Base-by-base conservation (phyloP, 371 early-diverging fungal genomes). In the Circinella minor region DNA sequence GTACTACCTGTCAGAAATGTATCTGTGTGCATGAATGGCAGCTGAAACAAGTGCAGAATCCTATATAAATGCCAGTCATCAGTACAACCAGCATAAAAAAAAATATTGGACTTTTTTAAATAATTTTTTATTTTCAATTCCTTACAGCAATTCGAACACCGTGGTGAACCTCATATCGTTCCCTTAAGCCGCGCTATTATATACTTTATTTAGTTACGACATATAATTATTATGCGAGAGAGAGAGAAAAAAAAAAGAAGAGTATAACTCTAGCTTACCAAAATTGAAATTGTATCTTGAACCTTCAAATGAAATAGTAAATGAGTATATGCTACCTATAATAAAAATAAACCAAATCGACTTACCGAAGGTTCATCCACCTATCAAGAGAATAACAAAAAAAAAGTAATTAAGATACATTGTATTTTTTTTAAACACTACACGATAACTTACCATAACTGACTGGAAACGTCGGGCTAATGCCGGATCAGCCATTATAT, bases 401-500 rank as follows among this genome's bases (percentile, higher is more conserved):
- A 54, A 4, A 34, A n/a, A 1, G 20, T 65, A 36, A 13, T 51
- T 48, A 61, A 6, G 43, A 11, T 11, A 6, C 3, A 37, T 48
- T 36, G 27, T 63, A 39, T 15, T 10, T 37, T 82, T 79, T 37
- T 4, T 34, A 27, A 36, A 14, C 27, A 3, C 17, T n/a, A 4
- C 51, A 51, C 1, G 51, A 69, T 81, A 81, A 49, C 68, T 67
- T 37, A 95, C 89, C 88, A 89, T 86, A 3, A 96, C 90, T 34
- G 90, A 84, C 65, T 94, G 93, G 83, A 96, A 96, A 65, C 96
- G 88, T 74, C 96, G 84, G 5, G 92, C 94, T 75, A 96, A 83
- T 9, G 96, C 96, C 13, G 93, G 89, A 73, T 96, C 96, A 70
- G 93, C 90, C 79, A 94, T 93, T 48, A 93, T 91, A 69, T 93